Percentiles rank a stretch among this genome's conserved stretches.
Evolutionary conservation across 2,329 filamentous ascomycete species (phyloP).

Genomic region (Alternaria sp.): DNA sequence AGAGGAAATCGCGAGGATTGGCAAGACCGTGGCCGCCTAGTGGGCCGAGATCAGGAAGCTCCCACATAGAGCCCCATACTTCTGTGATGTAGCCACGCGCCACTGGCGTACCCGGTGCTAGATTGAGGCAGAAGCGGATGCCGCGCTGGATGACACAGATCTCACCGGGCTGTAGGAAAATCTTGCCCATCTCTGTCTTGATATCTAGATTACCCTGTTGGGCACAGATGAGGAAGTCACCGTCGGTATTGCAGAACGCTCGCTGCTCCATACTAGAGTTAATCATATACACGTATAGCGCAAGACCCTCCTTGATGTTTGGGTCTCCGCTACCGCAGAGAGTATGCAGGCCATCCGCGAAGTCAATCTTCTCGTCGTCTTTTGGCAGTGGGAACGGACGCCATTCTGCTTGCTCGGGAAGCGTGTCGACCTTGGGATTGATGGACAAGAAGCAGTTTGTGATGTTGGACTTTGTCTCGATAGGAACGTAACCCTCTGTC

Average conservation of each 20-base stretch:
- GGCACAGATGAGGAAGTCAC: constrained; percentile 47
- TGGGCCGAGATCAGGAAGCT: constrained; percentile 49
- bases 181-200: constrained; percentile 48
- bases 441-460: constrained; percentile 57
- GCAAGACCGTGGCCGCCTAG: constrained; percentile 50
- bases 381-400: constrained; percentile 49
- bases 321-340: constrained; percentile 59
- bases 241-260: constrained; percentile 55
- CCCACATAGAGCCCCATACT: constrained; percentile 50
- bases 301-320: constrained; percentile 58
- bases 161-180: constrained; percentile 48
- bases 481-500: constrained; percentile 34
- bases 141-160: constrained; percentile 52
- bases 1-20: constrained; percentile 49
- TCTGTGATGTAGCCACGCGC: constrained; percentile 51
- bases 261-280: constrained; percentile 55
- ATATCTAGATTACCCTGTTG: constrained; percentile 48
- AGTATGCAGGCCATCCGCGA: constrained; percentile 57
- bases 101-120: constrained; percentile 41
- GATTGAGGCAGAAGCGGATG: constrained; percentile 45
- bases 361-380: constrained; percentile 52
- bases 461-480: constrained; percentile 43
- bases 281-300: constrained; percentile 57
- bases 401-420: constrained; percentile 60
- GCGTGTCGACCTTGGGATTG: constrained; percentile 54